Conservation (phyloP, 306 rosid species). For the Fagus crenata region DNA sequence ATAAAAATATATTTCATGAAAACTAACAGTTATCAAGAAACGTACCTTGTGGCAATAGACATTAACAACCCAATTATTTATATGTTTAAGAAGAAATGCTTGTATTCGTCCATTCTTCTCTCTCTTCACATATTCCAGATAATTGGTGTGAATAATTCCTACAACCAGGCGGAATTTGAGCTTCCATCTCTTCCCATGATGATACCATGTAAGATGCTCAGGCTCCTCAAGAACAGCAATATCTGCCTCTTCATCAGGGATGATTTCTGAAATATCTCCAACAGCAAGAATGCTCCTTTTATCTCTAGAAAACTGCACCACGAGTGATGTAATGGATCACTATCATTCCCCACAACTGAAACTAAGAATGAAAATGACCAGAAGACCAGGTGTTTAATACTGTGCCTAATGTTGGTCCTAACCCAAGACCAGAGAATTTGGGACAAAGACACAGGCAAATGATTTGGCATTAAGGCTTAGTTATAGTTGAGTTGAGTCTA, state of each 20-base stretch:
- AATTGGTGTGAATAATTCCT: slow-evolving; percentile 93
- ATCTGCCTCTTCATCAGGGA: slow-evolving; percentile 80
- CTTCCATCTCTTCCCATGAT: slow-evolving; percentile 98
- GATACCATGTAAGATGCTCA: slow-evolving; percentile 95
- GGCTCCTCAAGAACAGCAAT: slow-evolving; percentile 98
- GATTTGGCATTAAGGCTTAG: not conserved
- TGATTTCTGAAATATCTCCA: slow-evolving; percentile 89
- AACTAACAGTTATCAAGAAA: slow-evolving; percentile 16
- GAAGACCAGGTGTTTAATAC: not conserved
- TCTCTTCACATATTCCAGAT: slow-evolving; percentile 93
- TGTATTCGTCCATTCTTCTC: slow-evolving; percentile 79
- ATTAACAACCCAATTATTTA: slow-evolving; percentile 85
- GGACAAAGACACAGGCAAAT: not conserved
- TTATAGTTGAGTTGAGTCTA: not conserved
- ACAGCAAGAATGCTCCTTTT: slow-evolving; percentile 92
- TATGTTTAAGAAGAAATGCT: slow-evolving; percentile 67
- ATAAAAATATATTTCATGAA: not conserved
- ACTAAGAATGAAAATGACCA: slow-evolving; percentile 1
- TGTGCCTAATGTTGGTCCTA: not conserved
- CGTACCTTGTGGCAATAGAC: slow-evolving; percentile 93
- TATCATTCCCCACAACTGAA: slow-evolving; percentile 1
- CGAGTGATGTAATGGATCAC: slow-evolving; percentile 27
- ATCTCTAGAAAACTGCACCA: slow-evolving; percentile 70
- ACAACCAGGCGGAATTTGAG: slow-evolving; percentile 70
- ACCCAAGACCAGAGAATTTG: not conserved